A percentile compares a stretch with the other conserved stretches of the same genome.
phyloP scores from a whole-genome alignment of 805 yeast species.

The Millerozyma miso region DNA sequence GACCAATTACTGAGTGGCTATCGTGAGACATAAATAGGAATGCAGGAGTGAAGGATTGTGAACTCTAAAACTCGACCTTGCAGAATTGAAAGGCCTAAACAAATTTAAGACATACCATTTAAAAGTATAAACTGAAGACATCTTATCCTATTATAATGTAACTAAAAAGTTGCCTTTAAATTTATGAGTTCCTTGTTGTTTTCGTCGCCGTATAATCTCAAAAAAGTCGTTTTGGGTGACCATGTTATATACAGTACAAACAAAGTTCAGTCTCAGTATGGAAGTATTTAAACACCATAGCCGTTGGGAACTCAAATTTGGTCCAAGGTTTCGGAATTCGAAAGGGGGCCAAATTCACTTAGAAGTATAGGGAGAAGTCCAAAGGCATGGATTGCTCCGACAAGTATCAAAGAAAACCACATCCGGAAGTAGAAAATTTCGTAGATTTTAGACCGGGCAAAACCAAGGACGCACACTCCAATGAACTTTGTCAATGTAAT shows the following conservation, averaged over 20 bases:
- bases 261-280: neutral
- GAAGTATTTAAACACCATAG: neutral
- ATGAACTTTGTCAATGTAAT: constrained; percentile 85
- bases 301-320: neutral
- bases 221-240: neutral
- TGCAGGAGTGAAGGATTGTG: neutral
- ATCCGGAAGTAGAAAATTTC: constrained; percentile 89
- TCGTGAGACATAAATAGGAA: neutral
- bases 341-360: constrained; percentile 33
- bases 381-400: constrained; percentile 77
- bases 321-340: neutral
- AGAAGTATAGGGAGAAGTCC: constrained; percentile 74
- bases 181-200: neutral
- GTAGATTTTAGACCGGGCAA: constrained; percentile 82
- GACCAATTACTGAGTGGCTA: neutral
- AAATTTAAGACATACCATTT: constrained; percentile 31
- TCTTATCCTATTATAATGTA: constrained; percentile 4
- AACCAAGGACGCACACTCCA: constrained; percentile 83
- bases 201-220: constrained; percentile 1
- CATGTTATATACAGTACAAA: neutral
- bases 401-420: constrained; percentile 80
- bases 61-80: too few relatives aligned
- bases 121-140: constrained; percentile 34
- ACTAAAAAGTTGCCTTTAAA: neutral
- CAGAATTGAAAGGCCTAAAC: neutral